These are phyloP conservation scores for Pseudonectria foliicola DNA, from an alignment of 2,329 filamentous ascomycete species.

Conservation along the genomic window DNA sequence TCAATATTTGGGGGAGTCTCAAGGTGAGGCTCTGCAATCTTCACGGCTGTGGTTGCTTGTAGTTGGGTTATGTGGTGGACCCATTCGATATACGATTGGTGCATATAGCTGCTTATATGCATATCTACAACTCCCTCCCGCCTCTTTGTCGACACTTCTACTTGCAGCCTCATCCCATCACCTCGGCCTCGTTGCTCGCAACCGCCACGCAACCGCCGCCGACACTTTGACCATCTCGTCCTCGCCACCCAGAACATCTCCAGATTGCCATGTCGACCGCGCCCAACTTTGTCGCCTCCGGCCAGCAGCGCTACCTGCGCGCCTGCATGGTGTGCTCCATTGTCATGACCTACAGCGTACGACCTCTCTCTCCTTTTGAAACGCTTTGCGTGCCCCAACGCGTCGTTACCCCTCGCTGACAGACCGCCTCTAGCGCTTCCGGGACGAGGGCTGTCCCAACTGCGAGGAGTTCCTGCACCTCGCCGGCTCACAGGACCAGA, in stretches of 20 bases:
- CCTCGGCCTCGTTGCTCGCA: constrained; percentile 2
- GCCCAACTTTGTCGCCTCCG: constrained; percentile 61
- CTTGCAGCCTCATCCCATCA: no score
- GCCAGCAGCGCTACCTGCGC: constrained; percentile 78
- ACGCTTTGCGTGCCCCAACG: neutral
- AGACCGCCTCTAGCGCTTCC: constrained; percentile 60
- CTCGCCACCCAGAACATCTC: neutral
- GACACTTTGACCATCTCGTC: neutral
- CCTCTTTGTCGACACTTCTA: no score
- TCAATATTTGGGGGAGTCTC: neutral
- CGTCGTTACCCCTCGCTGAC: constrained; percentile 7
- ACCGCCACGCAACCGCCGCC: neutral
- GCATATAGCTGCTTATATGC: no score
- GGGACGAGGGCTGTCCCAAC: constrained; percentile 85
- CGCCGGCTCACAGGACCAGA: constrained; percentile 66
- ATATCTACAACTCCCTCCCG: no score
- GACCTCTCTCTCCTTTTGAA: constrained; percentile 24
- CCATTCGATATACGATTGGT: no score
- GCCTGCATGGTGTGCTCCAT: constrained; percentile 99
- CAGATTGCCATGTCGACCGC: constrained; percentile 31
- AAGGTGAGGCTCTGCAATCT: neutral
- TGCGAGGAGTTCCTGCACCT: constrained; percentile 91
- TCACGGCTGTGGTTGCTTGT: no score
- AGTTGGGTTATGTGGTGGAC: no score
- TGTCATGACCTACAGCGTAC: constrained; percentile 72